Base-by-base conservation (phyloP, 345 rosid genomes). In the Hypericum perforatum region DNA sequence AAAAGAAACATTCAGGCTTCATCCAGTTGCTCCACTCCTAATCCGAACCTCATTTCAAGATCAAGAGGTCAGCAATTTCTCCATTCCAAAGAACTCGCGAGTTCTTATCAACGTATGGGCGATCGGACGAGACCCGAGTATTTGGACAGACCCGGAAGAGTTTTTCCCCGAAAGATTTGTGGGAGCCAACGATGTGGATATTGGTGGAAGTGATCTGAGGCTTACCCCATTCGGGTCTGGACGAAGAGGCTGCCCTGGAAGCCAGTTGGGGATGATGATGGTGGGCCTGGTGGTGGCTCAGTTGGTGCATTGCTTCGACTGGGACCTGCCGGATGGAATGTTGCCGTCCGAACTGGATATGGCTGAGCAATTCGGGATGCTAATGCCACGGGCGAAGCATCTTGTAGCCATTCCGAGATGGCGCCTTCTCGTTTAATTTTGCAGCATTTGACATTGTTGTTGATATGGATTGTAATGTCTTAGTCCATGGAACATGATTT, bases 151-250 rank as follows among this genome's bases (percentile, higher is more conserved):
- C 13, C 82, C 95, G 0, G 82, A 91, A 7, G 47, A 49, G 5
- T 91, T 87, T 62, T 67, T 29, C 65, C 98, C 96, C 7, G 72
- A 83, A 0, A 69, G 98, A 77, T 91, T 91, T 64, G 49, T 85
- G 70, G 54, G 71, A 32, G 68, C 68, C 15, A 79, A 76, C 0
- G 65, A 78, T 37, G 82, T 95, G 0, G 96, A 91, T 66, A 85
- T 78, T 56, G 85, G 73, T 59, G 96, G 96, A 5, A 77, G 44
- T 51, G 70, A 83, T 56, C 87, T 87, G 36, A 89, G 85, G 78
- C 85, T 87, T 52, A 72, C 85, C n/a, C 96, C 98, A 0, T 91
- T 91, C 52, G 98, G 95, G 60, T 78, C 96, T 11, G 96, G 98
- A 49, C 68, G 96, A 51, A 75, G 92, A 67, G 85, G 92, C 0